Evolutionary conservation across 2,329 filamentous ascomycete species (phyloP), one percentile per base, ranked within the genome.

Genomic region (Diaporthe batatas): DNA sequence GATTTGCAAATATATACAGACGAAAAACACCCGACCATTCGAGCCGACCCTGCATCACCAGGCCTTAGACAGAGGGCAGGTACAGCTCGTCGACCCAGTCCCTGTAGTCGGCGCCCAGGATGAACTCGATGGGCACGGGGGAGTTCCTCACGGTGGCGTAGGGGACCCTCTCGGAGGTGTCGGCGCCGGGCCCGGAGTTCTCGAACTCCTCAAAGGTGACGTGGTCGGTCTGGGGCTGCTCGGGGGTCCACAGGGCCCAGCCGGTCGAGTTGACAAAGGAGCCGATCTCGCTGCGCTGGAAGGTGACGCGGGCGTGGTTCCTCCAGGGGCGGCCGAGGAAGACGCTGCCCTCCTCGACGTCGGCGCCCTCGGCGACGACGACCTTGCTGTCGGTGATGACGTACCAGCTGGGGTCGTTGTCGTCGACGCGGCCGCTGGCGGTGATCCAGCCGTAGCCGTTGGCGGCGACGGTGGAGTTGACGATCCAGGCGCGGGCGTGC

Each of bases 241-340:
- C 88, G 21, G 73, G 79, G 53, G 81, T 81, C 88, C 88, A 90
- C 36, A 80, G 76, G 11, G 77, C 77, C 87, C 88, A 90, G 3
- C 88, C 88, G 7, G 83, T 83, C 12, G 79, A 72, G 72, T 88
- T 88, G 76, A 91, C 84, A 21, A 89, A 85, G 32, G 80, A 79
- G 3, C 80, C 80, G 72, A 90, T 77, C 6, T 76, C 75, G 3
- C 84, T 85, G 21, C 82, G 80, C 78, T 89, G 87, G 78, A 88
- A 85, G 6, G 83, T 82, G 23, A 88, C 86, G 18, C 85, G 80
- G 12, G 86, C 83, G 72, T 84, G 87, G 68, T 83, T 80, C 47
- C 82, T 77, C 87, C 87, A 89, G 34, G 87, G 87, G 3, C 87
- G 83, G 12, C 88, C 87, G 36, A 89, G 84, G 73, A 85, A 89